Base-by-base conservation (phyloP, 1,139 yeast species). In the Debaryomycetaceae sp. region DNA sequence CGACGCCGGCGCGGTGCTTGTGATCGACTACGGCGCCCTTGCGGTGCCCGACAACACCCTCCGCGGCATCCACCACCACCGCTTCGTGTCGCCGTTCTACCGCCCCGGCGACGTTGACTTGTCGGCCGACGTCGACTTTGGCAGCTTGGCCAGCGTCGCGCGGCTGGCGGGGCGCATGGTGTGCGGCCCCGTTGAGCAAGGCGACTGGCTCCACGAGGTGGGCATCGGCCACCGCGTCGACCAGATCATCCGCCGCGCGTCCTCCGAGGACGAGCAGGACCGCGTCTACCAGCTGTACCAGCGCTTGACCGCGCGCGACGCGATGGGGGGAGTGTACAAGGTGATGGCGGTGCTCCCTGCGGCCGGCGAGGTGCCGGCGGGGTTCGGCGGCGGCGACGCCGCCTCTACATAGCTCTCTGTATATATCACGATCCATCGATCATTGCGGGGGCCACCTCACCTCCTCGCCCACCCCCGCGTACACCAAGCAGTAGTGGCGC, bases 111-210 rank as follows among this genome's bases (percentile, higher is more conserved):
- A 76, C 27, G 89, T 83, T 3, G 95, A 85, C 56, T 64, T 85
- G 28, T 83, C 95, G 0, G 79, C 83, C 1, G 94, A 85, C 48
- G 95, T 85, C 9, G 95, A 85, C 51, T 85, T 85, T 46, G 69
- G 64, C 27, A 81, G 79, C 9, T 55, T 82, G 34, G 61, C 58
- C 18, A 53, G 9, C 14, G 14, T 18, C 22, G 23, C 27, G 18
- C n/a, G n/a, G n/a, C 4, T 27, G 14, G 6, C 45, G 40, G 14
- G 38, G 40, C 28, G 46, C 16, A 39, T 44, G 14, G 55, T 66
- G 0, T 60, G 51, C 39, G 91, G 88, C 0, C 84, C 91, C 1
- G 71, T 72, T 1, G 78, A 77, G 30, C 95, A 85, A 49, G 93
- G 89, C 2, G 86, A 81, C 45, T 85, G 88, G 80, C 64, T 85